phyloP scores from a whole-genome alignment of 495 filamentous ascomycete genomes.

The Aspergillus steynii region DNA sequence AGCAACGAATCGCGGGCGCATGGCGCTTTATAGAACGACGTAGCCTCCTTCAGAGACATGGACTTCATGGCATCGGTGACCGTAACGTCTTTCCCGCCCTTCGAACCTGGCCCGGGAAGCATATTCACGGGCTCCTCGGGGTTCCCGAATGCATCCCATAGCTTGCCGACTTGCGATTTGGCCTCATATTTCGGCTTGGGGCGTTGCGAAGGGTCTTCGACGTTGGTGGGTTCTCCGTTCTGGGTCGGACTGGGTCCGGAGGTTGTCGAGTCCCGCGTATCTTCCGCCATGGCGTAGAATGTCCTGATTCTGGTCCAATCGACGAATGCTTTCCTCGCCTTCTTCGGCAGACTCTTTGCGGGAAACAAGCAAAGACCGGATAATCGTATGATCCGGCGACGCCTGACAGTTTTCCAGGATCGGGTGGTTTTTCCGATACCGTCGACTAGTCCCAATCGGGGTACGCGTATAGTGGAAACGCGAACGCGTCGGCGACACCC shows the following conservation, averaged over 20 bases:
- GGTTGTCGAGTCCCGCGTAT: slow-evolving; percentile 44
- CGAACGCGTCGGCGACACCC: slow-evolving; percentile 37
- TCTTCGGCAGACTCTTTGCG: slow-evolving; percentile 7
- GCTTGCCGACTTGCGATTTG: slow-evolving; percentile 50
- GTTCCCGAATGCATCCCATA: slow-evolving; percentile 53
- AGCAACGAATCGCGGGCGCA: slow-evolving; percentile 82
- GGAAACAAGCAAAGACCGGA: slow-evolving; percentile 14
- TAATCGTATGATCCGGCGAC: slow-evolving; percentile 20
- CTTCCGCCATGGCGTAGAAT: slow-evolving; percentile 52
- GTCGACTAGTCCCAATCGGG: slow-evolving; percentile 18
- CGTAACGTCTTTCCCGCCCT: slow-evolving; percentile 44
- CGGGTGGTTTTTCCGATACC: slow-evolving; percentile 34
- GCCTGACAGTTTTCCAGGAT: slow-evolving; percentile 1
- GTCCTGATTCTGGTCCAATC: neutral
- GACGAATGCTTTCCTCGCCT: no score
- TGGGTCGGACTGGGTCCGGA: slow-evolving; percentile 3
- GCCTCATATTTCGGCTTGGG: slow-evolving; percentile 42
- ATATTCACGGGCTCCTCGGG: slow-evolving; percentile 53
- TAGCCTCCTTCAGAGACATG: slow-evolving; percentile 68
- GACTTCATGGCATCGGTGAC: slow-evolving; percentile 65
- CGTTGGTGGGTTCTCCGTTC: slow-evolving; percentile 19
- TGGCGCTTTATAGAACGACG: slow-evolving; percentile 73
- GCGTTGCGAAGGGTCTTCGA: slow-evolving; percentile 23
- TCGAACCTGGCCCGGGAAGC: slow-evolving; percentile 40
- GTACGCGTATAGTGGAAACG: slow-evolving; percentile 35